Conservation (phyloP, 2,329 filamentous ascomycete species). For the Fusarium camptoceras region DNA sequence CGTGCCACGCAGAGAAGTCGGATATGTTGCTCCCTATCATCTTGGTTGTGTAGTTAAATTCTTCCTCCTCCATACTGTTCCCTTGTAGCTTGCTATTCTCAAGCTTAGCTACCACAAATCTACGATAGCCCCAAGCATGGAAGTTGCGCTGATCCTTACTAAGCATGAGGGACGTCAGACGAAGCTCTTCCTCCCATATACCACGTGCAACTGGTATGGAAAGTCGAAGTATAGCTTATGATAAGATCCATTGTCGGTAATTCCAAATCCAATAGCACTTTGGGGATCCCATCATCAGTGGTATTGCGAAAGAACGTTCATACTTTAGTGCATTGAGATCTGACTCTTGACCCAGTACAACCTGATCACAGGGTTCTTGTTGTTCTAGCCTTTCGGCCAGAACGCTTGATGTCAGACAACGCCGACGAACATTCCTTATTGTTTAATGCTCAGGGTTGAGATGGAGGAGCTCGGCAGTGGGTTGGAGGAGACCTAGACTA, state of each 20-base stretch:
- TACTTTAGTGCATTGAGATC: rapidly evolving
- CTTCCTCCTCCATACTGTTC: neutral
- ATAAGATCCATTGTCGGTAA: neutral
- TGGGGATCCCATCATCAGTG: rapidly evolving
- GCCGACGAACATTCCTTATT: neutral
- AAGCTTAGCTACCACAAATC: neutral
- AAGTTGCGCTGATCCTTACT: neutral
- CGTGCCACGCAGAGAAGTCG: neutral
- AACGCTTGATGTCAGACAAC: rapidly evolving
- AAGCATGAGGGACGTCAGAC: neutral
- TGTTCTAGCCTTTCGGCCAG: neutral
- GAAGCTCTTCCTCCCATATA: neutral
- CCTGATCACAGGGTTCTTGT: rapidly evolving
- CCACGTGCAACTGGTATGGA: neutral
- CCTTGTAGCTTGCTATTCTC: neutral
- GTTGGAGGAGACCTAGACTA: neutral
- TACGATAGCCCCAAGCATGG: neutral
- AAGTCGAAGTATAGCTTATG: neutral
- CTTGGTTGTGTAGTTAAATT: neutral
- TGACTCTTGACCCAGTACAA: rapidly evolving
- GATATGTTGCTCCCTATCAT: neutral
- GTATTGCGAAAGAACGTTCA: neutral
- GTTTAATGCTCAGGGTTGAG: neutral
- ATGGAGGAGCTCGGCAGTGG: neutral
- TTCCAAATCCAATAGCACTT: neutral